Evolutionary conservation across 78 protist species (phyloP).

Genomic region (Pigoraptor vietnamica): DNA sequence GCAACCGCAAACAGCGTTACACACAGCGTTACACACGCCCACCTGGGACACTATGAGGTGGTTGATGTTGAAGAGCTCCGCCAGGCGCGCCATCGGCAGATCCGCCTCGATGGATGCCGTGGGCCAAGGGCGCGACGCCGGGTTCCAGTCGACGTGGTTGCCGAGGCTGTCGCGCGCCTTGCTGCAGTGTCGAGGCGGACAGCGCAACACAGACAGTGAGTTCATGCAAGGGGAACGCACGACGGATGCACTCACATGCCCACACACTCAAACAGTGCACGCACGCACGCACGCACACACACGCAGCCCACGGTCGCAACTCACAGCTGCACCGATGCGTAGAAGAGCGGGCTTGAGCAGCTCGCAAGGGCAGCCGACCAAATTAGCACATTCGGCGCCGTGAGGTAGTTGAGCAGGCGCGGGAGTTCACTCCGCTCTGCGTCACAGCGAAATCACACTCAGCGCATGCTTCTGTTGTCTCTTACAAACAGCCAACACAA

Average conservation of each 20-base stretch:
- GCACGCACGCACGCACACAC: too few species aligned
- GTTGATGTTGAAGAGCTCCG: slow-evolving; percentile 76
- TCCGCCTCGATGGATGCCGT: slow-evolving; percentile 64
- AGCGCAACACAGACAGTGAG: neutral
- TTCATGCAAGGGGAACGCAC: neutral
- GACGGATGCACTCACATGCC: neutral
- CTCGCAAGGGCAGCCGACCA: slow-evolving; percentile 67
- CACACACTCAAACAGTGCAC: too few species aligned
- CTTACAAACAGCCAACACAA: too few species aligned
- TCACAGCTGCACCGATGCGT: slow-evolving; percentile 40
- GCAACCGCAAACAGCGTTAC: neutral
- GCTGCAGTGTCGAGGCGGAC: too few species aligned
- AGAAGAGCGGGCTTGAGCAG: slow-evolving; percentile 43
- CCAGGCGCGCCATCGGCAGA: slow-evolving; percentile 68
- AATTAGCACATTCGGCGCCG: slow-evolving; percentile 46
- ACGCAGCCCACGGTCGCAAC: slow-evolving; percentile 11
- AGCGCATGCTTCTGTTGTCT: too few species aligned
- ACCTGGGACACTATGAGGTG: slow-evolving; percentile 66
- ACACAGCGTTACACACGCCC: too few species aligned
- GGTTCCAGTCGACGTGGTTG: neutral
- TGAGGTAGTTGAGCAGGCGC: slow-evolving; percentile 63
- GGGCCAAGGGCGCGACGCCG: slow-evolving; percentile 22
- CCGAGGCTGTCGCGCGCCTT: neutral
- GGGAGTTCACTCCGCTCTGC: slow-evolving; percentile 26
- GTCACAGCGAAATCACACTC: too few species aligned